Conservation (phyloP, 2,329 filamentous ascomycete genomes). For the Salinomyces thailandicus region DNA sequence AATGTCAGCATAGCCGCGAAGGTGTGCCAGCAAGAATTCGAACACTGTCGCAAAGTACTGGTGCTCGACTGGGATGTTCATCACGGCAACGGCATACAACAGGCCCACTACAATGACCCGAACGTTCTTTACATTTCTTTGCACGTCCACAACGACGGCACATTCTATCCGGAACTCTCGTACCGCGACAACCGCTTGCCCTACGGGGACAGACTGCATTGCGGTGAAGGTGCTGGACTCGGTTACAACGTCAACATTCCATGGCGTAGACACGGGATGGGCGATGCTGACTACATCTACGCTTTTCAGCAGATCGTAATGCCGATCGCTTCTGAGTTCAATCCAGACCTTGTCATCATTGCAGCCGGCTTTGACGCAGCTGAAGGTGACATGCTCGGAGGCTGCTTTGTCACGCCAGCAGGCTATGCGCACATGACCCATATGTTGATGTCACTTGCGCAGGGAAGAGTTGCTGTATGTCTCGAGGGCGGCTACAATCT, state of each 20-base stretch:
- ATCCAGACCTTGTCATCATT: constrained; percentile 89
- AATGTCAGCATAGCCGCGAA: constrained; percentile 90
- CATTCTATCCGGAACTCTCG: constrained; percentile 65
- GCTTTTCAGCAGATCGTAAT: constrained; percentile 94
- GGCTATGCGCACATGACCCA: constrained; percentile 99
- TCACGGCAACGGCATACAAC: constrained; percentile 84
- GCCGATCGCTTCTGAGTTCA: constrained; percentile 88
- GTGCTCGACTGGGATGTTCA: constrained; percentile 85
- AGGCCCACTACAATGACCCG: constrained; percentile 89
- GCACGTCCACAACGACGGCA: constrained; percentile 74
- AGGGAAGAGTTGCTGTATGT: constrained; percentile 82
- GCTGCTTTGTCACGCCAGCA: constrained; percentile 79
- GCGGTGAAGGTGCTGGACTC: constrained; percentile 46
- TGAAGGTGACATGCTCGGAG: constrained; percentile 82
- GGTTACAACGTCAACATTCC: constrained; percentile 61
- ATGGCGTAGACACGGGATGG: constrained; percentile 66
- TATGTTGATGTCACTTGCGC: constrained; percentile 92
- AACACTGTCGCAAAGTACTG: constrained; percentile 73
- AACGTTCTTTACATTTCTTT: constrained; percentile 93
- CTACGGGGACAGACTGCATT: constrained; percentile 50
- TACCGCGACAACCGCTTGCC: constrained; percentile 46
- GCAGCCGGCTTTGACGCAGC: constrained; percentile 95
- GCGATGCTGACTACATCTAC: constrained; percentile 91
- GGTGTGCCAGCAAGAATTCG: constrained; percentile 71
- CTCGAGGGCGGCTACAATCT: constrained; percentile 95